phyloP scores from a whole-genome alignment of 1,284 basidiomycete species.

The Ceratobasidium sp. region DNA sequence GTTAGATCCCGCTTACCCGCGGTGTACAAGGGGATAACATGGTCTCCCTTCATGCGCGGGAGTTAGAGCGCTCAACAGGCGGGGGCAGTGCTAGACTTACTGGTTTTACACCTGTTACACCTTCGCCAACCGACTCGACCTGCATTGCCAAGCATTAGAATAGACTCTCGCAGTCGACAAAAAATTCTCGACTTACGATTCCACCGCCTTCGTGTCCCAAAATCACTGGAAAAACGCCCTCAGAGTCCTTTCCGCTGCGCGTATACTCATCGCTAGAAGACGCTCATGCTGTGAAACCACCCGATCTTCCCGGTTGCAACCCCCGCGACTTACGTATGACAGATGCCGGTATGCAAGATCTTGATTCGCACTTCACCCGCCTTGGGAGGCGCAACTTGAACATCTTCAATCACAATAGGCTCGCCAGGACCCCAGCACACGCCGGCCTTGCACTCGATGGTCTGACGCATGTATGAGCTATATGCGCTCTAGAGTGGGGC shows the following conservation, averaged over 20 bases:
- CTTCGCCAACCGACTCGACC: conserved; percentile 96
- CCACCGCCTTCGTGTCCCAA: conserved; percentile 93
- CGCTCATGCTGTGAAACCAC: conserved; percentile 26
- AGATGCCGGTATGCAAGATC: conserved; percentile 93
- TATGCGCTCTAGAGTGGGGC: conserved; percentile 19
- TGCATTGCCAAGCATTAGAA: conserved; percentile 55
- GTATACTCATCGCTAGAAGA: conserved; percentile 86
- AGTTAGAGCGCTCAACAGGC: neutral
- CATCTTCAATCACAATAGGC: conserved; percentile 88
- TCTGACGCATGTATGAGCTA: conserved; percentile 53
- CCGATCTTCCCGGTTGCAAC: neutral
- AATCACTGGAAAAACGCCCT: conserved; percentile 96
- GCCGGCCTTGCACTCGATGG: conserved; percentile 94
- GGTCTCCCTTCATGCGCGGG: conserved; percentile 74
- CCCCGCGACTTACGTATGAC: conserved; percentile 79
- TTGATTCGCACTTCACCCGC: conserved; percentile 94
- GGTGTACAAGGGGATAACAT: conserved; percentile 95
- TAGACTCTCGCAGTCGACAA: conserved; percentile 1
- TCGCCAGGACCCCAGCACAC: conserved; percentile 97
- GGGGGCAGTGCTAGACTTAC: conserved; percentile 58
- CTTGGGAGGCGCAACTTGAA: conserved; percentile 93
- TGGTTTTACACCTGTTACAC: conserved; percentile 86
- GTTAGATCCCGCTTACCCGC: conserved; percentile 69
- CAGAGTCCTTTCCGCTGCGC: conserved; percentile 95
- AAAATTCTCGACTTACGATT: conserved; percentile 67